A percentile compares a stretch with the other conserved stretches of the same genome.
These are phyloP conservation scores for Euphorbia lathyris DNA, from an alignment of 345 rosid genomes.

Conservation along the genomic window DNA sequence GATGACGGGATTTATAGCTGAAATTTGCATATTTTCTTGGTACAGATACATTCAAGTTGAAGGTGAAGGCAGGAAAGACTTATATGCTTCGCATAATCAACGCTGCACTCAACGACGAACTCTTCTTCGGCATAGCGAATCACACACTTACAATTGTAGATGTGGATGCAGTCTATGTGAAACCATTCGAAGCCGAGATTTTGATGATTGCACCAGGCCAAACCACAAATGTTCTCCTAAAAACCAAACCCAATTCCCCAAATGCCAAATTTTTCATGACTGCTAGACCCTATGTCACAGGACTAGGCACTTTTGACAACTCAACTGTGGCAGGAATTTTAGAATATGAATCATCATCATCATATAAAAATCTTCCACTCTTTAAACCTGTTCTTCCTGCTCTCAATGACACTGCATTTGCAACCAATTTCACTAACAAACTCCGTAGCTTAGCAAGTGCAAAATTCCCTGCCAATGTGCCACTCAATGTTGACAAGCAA, in stretches of 20 bases:
- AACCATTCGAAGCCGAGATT: slow-evolving; percentile 17
- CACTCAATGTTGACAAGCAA: slow-evolving; percentile 13
- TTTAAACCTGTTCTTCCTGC: slow-evolving; percentile 17
- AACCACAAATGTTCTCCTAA: slow-evolving; percentile 26
- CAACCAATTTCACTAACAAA: slow-evolving; percentile 12
- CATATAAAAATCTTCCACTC: slow-evolving; percentile 1
- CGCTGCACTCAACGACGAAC: slow-evolving; percentile 29
- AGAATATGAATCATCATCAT: slow-evolving; percentile 16
- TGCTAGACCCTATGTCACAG: slow-evolving; percentile 26
- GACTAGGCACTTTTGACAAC: slow-evolving; percentile 28
- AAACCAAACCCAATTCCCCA: slow-evolving; percentile 20
- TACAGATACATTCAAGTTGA: slow-evolving; percentile 28
- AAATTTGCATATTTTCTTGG: not conserved
- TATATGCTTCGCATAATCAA: slow-evolving; percentile 28
- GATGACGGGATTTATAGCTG: not conserved
- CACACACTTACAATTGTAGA: slow-evolving; percentile 21
- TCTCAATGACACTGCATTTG: slow-evolving; percentile 23
- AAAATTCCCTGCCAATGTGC: slow-evolving; percentile 27
- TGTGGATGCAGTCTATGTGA: slow-evolving; percentile 25
- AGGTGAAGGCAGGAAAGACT: slow-evolving; percentile 25
- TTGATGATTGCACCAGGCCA: slow-evolving; percentile 23
- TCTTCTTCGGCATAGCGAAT: slow-evolving; percentile 27
- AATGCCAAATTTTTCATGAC: slow-evolving; percentile 25
- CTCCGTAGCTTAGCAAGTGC: slow-evolving; percentile 20
- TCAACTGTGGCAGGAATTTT: slow-evolving; percentile 24